Evolutionary conservation across 768 basidiomycete species (phyloP).

Genomic region (Phlebiopsis flavidoalba): DNA sequence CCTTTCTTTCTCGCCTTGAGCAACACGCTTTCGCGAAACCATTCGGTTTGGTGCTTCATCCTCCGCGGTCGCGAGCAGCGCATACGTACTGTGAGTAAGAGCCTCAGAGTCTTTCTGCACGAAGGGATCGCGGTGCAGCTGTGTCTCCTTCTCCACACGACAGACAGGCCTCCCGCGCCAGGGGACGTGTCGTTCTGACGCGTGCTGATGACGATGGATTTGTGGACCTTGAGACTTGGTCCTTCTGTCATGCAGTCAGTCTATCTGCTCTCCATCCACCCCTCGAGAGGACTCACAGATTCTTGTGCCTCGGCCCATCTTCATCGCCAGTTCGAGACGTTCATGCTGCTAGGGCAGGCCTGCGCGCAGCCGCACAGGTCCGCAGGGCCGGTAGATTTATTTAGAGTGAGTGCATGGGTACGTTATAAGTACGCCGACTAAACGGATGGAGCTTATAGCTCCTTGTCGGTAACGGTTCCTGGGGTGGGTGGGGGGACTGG

Average conservation of each 20-base stretch:
- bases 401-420: constrained; percentile 84
- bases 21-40: constrained; percentile 52
- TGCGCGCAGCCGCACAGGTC: constrained; percentile 77
- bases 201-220: constrained; percentile 45
- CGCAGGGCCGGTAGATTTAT: constrained; percentile 88
- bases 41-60: constrained; percentile 33
- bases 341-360: constrained; percentile 79
- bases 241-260: constrained; percentile 38
- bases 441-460: no score
- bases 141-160: constrained; percentile 53
- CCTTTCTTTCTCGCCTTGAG: constrained; percentile 67
- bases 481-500: no score
- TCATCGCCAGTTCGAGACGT: constrained; percentile 62
- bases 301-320: constrained; percentile 74
- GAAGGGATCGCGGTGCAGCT: constrained; percentile 40
- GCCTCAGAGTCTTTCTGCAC: constrained; percentile 58
- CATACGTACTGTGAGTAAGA: constrained; percentile 43
- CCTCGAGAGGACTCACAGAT: constrained; percentile 47
- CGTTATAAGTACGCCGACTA: no score
- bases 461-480: no score
- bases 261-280: background rate
- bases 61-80: constrained; percentile 34
- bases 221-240: constrained; percentile 61
- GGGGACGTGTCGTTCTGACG: constrained; percentile 67
- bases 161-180: constrained; percentile 50